Base-by-base conservation (phyloP, 1,284 basidiomycete species). In the Tilletia horrida region DNA sequence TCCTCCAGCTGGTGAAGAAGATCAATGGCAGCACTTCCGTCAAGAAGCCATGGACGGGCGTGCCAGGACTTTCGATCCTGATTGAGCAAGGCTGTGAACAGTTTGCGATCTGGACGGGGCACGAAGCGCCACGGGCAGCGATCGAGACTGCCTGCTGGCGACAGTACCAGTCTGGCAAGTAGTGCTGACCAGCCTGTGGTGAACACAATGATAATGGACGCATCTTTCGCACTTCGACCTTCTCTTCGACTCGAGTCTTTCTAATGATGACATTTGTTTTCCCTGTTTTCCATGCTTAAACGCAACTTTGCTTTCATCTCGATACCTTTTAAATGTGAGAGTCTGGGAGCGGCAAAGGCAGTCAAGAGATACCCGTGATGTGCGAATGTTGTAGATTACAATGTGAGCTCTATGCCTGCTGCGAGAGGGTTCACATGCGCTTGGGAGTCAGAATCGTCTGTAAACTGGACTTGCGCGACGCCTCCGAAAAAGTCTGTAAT, bases 401-500 rank as follows among this genome's bases (percentile, higher is more conserved):
- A 21, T 16, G 55, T 59, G 13, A 59, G 23, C 27, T 59, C 55
- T 18, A 59, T 40, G 35, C 35, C 35, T 40, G 35, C 35, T 13
- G 14, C 55, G 8, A 29, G 27, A 23, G 52, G n/a, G 3, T 16
- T 4, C 25, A 29, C 55, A 13, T 40, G 4, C 2, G 13, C 11
- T 8, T n/a, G 11, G 9, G 40, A n/a, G 18, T 29, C 42, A 6
- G 23, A 27, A 44, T 29, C 40, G 11, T 40, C 62, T 2, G 76
- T 79, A 4, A 86, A 74, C 74, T 96, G 92, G 0, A 90, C 91
- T 68, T 90, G 89, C 2, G 91, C 86, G 9, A 97, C 92, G 0
- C 91, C 92, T 2, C 95, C 95, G 74, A 98, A 92, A 82, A 98
- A 98, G 83, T 97, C 94, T 3, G 94, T 97, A 69, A 97, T 86